phyloP scores from a whole-genome alignment of 1,284 basidiomycete species.

The Apiotrichum laibachii region DNA sequence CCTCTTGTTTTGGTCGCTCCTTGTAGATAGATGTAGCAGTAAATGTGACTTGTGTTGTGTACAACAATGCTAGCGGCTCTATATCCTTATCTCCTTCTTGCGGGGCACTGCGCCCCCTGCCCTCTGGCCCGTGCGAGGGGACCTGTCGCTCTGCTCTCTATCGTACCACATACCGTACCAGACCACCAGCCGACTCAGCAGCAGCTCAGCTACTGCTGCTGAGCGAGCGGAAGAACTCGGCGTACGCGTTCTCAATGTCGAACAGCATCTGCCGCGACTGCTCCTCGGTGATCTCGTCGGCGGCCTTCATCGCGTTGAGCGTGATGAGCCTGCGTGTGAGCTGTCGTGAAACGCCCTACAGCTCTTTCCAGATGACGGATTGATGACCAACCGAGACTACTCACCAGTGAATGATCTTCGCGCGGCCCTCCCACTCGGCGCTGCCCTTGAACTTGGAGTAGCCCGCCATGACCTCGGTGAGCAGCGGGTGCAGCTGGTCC shows the following conservation, averaged over 20 bases:
- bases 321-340: constrained; percentile 76
- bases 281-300: constrained; percentile 93
- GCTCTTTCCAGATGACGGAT: background rate
- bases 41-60: background rate
- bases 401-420: constrained; percentile 88
- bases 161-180: background rate
- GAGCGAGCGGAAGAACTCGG: constrained; percentile 88
- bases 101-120: background rate
- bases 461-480: constrained; percentile 89
- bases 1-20: too few relatives aligned
- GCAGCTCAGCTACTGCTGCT: constrained; percentile 17
- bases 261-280: constrained; percentile 91
- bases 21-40: background rate
- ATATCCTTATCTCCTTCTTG: background rate
- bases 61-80: background rate
- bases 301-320: constrained; percentile 93
- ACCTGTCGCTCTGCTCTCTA: background rate
- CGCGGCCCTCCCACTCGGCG: constrained; percentile 90
- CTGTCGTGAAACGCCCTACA: too few relatives aligned
- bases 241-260: constrained; percentile 95
- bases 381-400: constrained; percentile 29
- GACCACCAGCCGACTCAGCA: background rate
- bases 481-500: constrained; percentile 90
- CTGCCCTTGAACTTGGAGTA: constrained; percentile 89
- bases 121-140: background rate